Percentiles rank a stretch among this genome's conserved stretches.
These are phyloP conservation scores for Oehlia diaphana DNA, from an alignment of 192 early-diverging fungal genomes.

Conservation along the genomic window DNA sequence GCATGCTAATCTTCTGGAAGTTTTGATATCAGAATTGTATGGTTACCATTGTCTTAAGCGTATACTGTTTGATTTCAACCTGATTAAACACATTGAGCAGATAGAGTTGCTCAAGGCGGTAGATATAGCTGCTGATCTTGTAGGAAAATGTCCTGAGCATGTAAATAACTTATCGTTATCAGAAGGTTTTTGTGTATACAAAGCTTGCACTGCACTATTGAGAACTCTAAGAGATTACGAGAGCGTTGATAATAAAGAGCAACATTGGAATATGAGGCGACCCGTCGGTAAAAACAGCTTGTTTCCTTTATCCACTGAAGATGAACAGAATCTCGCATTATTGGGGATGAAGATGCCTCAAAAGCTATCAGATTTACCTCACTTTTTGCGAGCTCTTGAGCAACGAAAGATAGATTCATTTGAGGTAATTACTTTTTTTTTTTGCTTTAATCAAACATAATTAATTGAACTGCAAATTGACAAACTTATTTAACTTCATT, in stretches of 20 bases:
- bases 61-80: background rate
- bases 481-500: background rate
- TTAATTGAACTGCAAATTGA: too few relatives aligned
- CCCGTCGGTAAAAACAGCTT: too few relatives aligned
- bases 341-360: background rate
- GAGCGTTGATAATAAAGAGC: background rate
- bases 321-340: background rate
- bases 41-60: slow-evolving; percentile 4
- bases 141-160: slow-evolving; percentile 10
- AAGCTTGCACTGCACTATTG: background rate
- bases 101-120: background rate
- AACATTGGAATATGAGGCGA: background rate
- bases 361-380: background rate
- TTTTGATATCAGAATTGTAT: background rate
- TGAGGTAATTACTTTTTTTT: background rate
- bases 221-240: background rate
- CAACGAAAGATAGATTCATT: background rate
- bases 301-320: background rate
- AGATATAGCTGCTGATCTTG: background rate
- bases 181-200: background rate
- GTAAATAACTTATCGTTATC: background rate
- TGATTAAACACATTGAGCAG: background rate
- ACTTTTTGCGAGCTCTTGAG: background rate
- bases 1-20: background rate
- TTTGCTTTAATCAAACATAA: too few relatives aligned